Percentiles rank a stretch among this genome's conserved stretches.
Conservation (phyloP, 805 yeast genomes). For the Monosporozyma servazzii region DNA sequence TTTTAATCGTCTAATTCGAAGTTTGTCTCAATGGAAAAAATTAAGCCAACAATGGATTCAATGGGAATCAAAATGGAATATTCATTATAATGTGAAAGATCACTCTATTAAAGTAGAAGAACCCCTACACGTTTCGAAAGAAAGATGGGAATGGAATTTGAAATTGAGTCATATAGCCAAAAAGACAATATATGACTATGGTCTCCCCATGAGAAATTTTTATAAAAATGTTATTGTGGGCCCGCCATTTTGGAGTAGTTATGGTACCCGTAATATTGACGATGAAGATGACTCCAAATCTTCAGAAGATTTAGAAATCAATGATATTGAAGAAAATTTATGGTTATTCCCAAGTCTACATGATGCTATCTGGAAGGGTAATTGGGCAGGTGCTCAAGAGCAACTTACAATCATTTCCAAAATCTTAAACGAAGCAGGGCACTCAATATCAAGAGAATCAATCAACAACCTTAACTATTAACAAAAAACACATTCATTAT, state of each 20-base stretch:
- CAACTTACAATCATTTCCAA: conserved; percentile 39
- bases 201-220: conserved; percentile 49
- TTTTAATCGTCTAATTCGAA: conserved; percentile 25
- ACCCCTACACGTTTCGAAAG: conserved; percentile 55
- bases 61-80: conserved; percentile 56
- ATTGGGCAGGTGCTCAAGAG: conserved; percentile 44
- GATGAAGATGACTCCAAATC: neutral
- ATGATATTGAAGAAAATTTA: conserved; percentile 1
- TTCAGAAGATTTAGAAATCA: neutral
- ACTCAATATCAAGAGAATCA: conserved; percentile 17
- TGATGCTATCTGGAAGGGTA: conserved; percentile 47
- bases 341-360: conserved; percentile 69
- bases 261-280: conserved; percentile 19
- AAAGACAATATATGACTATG: conserved; percentile 36
- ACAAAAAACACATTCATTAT: neutral
- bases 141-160: conserved; percentile 70
- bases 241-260: conserved; percentile 51
- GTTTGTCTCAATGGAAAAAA: conserved; percentile 33
- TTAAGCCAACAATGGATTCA: conserved; percentile 39
- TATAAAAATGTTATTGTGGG: conserved; percentile 62
- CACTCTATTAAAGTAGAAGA: conserved; percentile 46
- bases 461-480: neutral
- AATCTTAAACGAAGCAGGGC: conserved; percentile 24
- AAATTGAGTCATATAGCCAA: conserved; percentile 47
- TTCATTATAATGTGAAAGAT: conserved; percentile 24